Base-by-base conservation (phyloP, 306 rosid species). In the Vigna nakashimae region DNA sequence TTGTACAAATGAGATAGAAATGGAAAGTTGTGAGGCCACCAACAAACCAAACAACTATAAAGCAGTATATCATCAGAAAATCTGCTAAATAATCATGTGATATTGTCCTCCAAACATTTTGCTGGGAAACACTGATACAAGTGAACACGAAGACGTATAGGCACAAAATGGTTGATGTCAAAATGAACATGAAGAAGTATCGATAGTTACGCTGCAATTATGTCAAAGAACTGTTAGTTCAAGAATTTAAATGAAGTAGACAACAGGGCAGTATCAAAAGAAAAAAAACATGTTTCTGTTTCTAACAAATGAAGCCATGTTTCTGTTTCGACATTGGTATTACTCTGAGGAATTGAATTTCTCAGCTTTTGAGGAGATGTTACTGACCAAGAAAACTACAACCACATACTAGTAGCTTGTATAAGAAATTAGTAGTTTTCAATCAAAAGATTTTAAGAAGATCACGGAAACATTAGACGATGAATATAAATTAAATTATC, bases 21-120 rank as follows among this genome's bases (percentile, higher is more conserved):
- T 95, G 99, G 90, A 95, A 95, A 48, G 87, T 75, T 40, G 97
- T 84, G 60, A 95, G 99, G 86, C 99, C 99, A 56, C 98, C 99
- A 67, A 95, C 99, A 65, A 95, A 95, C 99, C 98, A 92, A 73
- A 91, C 87, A 38, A 92, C 90, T 9, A 92, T 48, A 79, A 92
- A 95, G 90, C 98, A 89, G 82, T 92, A 92, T 22, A 79, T 71
- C 50, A 89, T 65, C 71, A 95, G 93, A 74, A 91, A 13, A 81
- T 88, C 96, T 48, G 96, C 82, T n/a, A 86, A 30, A 74, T 85
- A 75, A 67, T 92, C 98, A 18, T 66, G 83, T 68, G 83, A 12
- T 17, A 92, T 59, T 71, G 89, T 84, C 80, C 43, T 78, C 88
- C 69, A 80, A 76, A 84, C 1, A 16, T 77, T 22, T 20, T 38